Percentiles rank a stretch among this genome's conserved stretches.
Evolutionary conservation across 1,284 basidiomycete species (phyloP).

Genomic region (Cryptococcus hybrid): DNA sequence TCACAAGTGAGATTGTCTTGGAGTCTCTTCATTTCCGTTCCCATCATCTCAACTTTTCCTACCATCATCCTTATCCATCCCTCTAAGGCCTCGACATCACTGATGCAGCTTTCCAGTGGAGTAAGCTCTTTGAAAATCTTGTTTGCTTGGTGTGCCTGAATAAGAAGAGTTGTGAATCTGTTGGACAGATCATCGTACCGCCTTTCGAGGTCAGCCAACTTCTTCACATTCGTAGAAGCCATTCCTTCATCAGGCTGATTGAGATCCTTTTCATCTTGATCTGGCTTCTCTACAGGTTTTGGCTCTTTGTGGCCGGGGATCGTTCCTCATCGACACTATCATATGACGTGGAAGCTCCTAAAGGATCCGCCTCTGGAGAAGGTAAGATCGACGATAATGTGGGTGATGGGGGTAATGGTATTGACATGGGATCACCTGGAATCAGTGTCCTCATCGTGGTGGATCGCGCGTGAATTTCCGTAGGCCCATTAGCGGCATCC

Average conservation of each 20-base stretch:
- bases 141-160: constrained; percentile 59
- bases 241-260: neutral
- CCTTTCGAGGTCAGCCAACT: constrained; percentile 24
- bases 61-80: constrained; percentile 69
- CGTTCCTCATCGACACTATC: too few relatives aligned
- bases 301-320: neutral
- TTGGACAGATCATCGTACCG: constrained; percentile 38
- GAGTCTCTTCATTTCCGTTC: constrained; percentile 65
- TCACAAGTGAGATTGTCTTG: constrained; percentile 68
- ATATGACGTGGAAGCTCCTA: neutral
- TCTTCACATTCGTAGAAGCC: neutral
- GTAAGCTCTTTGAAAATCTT: constrained; percentile 68
- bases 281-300: neutral
- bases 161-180: constrained; percentile 30
- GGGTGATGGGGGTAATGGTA: constrained; percentile 34
- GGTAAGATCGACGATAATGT: constrained; percentile 24
- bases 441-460: too few relatives aligned
- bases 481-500: too few relatives aligned
- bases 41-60: constrained; percentile 65
- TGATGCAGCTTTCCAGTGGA: constrained; percentile 62
- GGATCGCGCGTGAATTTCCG: too few relatives aligned
- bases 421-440: constrained; percentile 23
- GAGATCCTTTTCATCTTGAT: neutral
- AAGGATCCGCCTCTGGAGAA: constrained; percentile 2
- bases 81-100: constrained; percentile 64